A percentile compares a stretch with the other conserved stretches of the same genome.
Conservation (phyloP, 148 eudicot species). For the Vaccinium darrowii region DNA sequence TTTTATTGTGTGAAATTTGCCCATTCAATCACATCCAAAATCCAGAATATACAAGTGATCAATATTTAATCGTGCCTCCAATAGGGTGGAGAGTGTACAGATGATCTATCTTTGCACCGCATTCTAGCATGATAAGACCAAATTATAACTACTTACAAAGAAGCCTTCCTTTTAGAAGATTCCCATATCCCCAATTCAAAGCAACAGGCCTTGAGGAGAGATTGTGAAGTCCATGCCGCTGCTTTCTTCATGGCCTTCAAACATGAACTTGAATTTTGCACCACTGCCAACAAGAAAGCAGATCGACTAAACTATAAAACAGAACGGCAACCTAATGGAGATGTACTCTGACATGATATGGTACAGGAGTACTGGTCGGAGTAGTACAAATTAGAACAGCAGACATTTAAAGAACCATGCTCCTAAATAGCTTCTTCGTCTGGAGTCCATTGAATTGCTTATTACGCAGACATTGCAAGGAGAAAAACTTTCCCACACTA, state of each 20-base stretch:
- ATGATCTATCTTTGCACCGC: background rate
- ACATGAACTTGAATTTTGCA: background rate
- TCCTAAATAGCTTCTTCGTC: background rate
- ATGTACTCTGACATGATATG: background rate
- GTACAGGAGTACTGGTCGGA: background rate
- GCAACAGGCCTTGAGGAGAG: background rate
- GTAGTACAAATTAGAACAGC: background rate
- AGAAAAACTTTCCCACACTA: background rate
- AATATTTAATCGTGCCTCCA: too few relatives aligned
- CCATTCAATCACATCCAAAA: background rate
- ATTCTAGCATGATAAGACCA: background rate
- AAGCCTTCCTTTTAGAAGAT: background rate
- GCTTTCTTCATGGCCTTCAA: slow-evolving; percentile 5
- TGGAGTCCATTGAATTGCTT: background rate
- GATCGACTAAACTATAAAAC: background rate
- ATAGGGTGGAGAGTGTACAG: background rate
- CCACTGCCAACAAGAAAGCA: background rate
- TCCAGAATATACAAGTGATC: too few relatives aligned
- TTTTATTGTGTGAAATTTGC: background rate
- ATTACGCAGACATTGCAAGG: background rate
- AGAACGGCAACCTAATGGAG: background rate
- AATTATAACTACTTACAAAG: background rate
- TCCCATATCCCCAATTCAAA: background rate
- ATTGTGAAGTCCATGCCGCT: background rate
- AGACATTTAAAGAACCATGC: background rate